Base-by-base conservation (phyloP, 306 rosid genomes). In the Cotoneaster glaucophyllus region DNA sequence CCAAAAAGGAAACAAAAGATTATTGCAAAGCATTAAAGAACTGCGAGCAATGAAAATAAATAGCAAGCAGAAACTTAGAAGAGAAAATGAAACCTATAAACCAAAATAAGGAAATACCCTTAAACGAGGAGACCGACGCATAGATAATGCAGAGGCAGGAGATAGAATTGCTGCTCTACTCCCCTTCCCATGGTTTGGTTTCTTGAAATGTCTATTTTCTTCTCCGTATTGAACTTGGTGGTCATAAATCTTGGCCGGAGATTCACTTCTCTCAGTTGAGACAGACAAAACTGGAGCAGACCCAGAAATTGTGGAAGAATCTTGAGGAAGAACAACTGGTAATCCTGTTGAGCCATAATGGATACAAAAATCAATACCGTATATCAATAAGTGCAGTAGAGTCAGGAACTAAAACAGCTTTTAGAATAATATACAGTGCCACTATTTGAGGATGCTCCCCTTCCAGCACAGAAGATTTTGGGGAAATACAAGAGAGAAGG, bases 201-300 rank as follows among this genome's bases (percentile, higher is more conserved):
- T 89, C 84, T 84, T 87, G 59, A 62, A 29, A 24, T 44, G 80
- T 73, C 85, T 68, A 61, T 62, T 61, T 54, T 22, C 78, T 66
- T 83, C 91, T 63, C 34, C 78, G 71, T 62, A 71, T 75, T 79
- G 88, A 73, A 75, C 79, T 72, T 74, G 81, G 69, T 80, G 54
- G 61, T 85, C 90, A 76, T 41, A 80, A 73, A 70, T 83, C 64
- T 59, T 67, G 74, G 83, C 66, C 72, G 78, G 70, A 77, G 92
- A 84, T 80, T 88, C 92, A 66, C 91, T 88, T 85, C 82, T 81
- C 57, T 67, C 79, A 21, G 88, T 78, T 64, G 92, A 89, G 58
- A 79, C 63, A 17, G 95, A 90, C 67, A 74, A 39, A 76, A 66
- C 86, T 45, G 98, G 96, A 78, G 93, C 97, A 56, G 97, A 90